Percentiles rank a stretch among this genome's conserved stretches.
Evolutionary conservation across 257 asterid genomes (phyloP).

Genomic region (Thymus mandschuricus): DNA sequence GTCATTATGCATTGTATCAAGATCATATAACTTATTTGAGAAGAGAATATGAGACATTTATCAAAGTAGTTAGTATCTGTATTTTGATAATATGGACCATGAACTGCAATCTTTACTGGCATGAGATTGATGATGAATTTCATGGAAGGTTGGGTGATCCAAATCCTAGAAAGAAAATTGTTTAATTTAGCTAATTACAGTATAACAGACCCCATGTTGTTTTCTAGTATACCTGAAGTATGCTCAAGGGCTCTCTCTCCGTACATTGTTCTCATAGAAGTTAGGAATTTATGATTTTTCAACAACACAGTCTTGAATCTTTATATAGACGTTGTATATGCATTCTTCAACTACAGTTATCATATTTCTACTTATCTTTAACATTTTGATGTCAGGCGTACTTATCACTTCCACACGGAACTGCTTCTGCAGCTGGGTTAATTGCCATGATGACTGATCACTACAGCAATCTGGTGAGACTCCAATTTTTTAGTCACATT

Average conservation of each 20-base stretch:
- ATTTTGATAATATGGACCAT: slow-evolving; percentile 18
- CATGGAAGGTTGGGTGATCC: slow-evolving; percentile 20
- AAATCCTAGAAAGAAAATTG: slow-evolving; percentile 6
- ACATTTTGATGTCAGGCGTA: slow-evolving; percentile 71
- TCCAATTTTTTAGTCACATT: slow-evolving; percentile 27
- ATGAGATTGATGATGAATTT: slow-evolving; percentile 26
- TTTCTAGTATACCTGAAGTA: slow-evolving; percentile 3
- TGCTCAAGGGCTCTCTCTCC: slow-evolving; percentile 11
- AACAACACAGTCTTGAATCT: slow-evolving; percentile 1
- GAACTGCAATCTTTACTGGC: slow-evolving; percentile 14
- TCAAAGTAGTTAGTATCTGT: slow-evolving; percentile 10
- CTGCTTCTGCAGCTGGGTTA: slow-evolving; percentile 90
- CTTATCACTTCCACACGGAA: slow-evolving; percentile 95
- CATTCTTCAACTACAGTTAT: slow-evolving; percentile 17
- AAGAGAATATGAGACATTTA: slow-evolving; percentile 5
- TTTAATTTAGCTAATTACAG: not conserved
- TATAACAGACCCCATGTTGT: not conserved
- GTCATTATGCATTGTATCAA: slow-evolving; percentile 26
- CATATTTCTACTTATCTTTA: slow-evolving; percentile 21
- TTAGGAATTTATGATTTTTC: slow-evolving; percentile 16
- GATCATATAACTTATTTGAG: slow-evolving; percentile 18
- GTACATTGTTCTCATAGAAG: slow-evolving; percentile 1
- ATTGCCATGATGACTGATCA: slow-evolving; percentile 98
- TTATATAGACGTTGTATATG: slow-evolving; percentile 14
- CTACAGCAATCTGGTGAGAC: slow-evolving; percentile 85